Evolutionary conservation across 176 grass and related monocot genomes (phyloP).

Genomic region (Raddia distichophylla): DNA sequence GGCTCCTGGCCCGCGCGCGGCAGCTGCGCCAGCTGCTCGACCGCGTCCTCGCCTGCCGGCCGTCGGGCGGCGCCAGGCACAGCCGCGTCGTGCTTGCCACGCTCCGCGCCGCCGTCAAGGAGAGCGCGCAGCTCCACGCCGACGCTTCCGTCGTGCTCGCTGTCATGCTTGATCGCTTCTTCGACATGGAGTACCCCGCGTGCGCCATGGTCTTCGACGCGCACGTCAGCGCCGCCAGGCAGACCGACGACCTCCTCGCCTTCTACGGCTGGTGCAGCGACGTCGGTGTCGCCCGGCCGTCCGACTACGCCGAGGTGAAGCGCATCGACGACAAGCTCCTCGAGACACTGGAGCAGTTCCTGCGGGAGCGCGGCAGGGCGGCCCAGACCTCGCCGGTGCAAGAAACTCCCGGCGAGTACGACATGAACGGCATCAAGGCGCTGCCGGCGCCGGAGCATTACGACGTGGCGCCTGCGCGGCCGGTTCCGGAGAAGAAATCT

Average conservation of each 20-base stretch:
- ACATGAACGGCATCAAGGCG: conserved; percentile 56
- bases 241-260: conserved; percentile 56
- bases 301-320: conserved; percentile 63
- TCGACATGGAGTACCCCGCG: conserved; percentile 73
- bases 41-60: conserved; percentile 68
- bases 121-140: conserved; percentile 59
- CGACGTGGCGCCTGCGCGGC: not conserved
- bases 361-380: conserved; percentile 50
- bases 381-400: conserved; percentile 34
- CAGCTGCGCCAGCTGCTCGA: conserved; percentile 64
- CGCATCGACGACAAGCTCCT: conserved; percentile 62
- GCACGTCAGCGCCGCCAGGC: conserved; percentile 59
- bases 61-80: conserved; percentile 48
- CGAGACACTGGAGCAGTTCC: conserved; percentile 72
- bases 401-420: not conserved
- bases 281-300: conserved; percentile 46
- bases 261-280: conserved; percentile 74
- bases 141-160: conserved; percentile 60
- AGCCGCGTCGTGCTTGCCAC: conserved; percentile 59
- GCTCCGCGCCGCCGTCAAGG: conserved; percentile 44
- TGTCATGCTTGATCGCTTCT: conserved; percentile 71
- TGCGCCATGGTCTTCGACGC: conserved; percentile 79
- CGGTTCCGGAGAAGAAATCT: not conserved
- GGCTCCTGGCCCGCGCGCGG: conserved; percentile 49
- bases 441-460: conserved; percentile 55